Evolutionary conservation across 129 eudicot genomes (phyloP), one percentile per base, ranked within the genome.

Genomic region (Pittosporum tobira): DNA sequence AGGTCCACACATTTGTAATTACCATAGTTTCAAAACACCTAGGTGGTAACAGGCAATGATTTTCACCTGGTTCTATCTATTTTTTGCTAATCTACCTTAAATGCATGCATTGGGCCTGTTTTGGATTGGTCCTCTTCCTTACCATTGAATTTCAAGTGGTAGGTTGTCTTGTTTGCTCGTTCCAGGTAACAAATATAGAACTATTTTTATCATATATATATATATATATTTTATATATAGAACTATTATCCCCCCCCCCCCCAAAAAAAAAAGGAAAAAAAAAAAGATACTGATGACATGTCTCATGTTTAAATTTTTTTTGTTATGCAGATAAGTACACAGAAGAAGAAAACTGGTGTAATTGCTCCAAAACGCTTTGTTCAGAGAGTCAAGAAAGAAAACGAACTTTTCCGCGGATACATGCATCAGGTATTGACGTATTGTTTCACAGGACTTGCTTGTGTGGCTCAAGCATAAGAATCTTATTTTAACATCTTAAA

Each of bases 381-480:
- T 43, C 97, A 85, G 69, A 75, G 95, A 75, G 84, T 85, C 64
- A 77, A 84, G 79, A 89, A 85, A 73, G 77, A 89, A 62, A 85
- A 89, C 71, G 97, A 89, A 62, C 72, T 74, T 49, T 89, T 89
- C 65, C 82, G 95, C 45, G 88, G 95, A 22, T 85, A 82, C 72
- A 86, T 86, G 95, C 97, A 84, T 77, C 95, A 85, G 95, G 95
- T 89, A 68, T n/a, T n/a, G n/a, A n/a, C n/a, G n/a, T n/a, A n/a
- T n/a, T 64, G 57, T 20, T 68, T 73, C 63, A 18, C 6, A 19
- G 19, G 45, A 26, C 30, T 68, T 38, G 4, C n/a, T n/a, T 30
- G 10, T 55, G 28, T 25, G 11, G n/a, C 46, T 40, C n/a, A 40
- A 40, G 15, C 46, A 11, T 13, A 4, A 37, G 43, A n/a, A n/a